These are phyloP conservation scores for Plasmodium gonderi DNA, from an alignment of 169 alveolate genomes.

Conservation along the genomic window DNA sequence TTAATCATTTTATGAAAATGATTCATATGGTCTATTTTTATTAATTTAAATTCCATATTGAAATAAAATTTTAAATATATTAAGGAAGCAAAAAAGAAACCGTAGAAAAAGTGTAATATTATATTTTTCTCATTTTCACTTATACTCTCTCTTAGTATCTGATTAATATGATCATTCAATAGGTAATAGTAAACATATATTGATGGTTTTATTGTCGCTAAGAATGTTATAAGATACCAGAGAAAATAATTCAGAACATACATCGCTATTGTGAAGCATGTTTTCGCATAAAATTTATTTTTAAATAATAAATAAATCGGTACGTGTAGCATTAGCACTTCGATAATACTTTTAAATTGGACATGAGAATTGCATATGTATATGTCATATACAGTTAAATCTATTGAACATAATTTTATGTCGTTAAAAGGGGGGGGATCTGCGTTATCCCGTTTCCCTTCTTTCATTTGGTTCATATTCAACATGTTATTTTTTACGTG, in stretches of 20 bases:
- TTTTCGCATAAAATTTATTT: slow-evolving; percentile 29
- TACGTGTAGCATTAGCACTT: slow-evolving; percentile 25
- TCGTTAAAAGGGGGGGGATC: background rate
- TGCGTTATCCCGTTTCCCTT: background rate
- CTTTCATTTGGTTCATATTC: background rate
- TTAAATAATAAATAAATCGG: slow-evolving; percentile 57
- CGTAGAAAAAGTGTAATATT: slow-evolving; percentile 45
- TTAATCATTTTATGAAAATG: slow-evolving; percentile 13
- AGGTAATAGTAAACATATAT: slow-evolving; percentile 38
- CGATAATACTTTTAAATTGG: slow-evolving; percentile 30
- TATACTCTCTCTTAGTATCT: slow-evolving; percentile 27
- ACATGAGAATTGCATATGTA: slow-evolving; percentile 22
- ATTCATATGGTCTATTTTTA: slow-evolving; percentile 25
- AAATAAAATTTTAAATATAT: slow-evolving; percentile 51
- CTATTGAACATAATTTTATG: slow-evolving; percentile 17
- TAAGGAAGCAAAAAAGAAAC: slow-evolving; percentile 41
- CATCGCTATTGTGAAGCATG: slow-evolving; percentile 22
- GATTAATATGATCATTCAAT: slow-evolving; percentile 34
- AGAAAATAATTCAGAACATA: slow-evolving; percentile 26
- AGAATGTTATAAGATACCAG: slow-evolving; percentile 22
- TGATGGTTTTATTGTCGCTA: slow-evolving; percentile 42
- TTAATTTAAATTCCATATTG: slow-evolving; percentile 37
- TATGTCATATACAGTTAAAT: background rate
- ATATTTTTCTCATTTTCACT: slow-evolving; percentile 26
- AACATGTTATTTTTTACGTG: background rate